phyloP scores from a whole-genome alignment of 805 yeast genomes.

The Candida sakaeoensis region DNA sequence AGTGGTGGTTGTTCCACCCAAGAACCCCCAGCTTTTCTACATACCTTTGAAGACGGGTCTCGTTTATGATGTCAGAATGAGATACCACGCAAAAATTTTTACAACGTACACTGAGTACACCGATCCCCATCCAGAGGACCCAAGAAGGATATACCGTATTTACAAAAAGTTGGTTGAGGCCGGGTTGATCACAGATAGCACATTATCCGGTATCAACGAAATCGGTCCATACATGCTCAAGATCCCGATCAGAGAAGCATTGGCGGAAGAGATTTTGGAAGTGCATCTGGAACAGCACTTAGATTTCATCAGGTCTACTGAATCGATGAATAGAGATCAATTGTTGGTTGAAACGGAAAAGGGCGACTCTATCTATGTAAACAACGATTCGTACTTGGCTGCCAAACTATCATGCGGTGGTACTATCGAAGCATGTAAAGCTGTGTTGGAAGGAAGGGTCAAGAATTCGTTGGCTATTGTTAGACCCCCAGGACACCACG shows the following conservation, averaged over 20 bases:
- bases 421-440: slow-evolving; percentile 91
- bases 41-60: slow-evolving; percentile 84
- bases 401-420: slow-evolving; percentile 97
- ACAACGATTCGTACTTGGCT: slow-evolving; percentile 81
- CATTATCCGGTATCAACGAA: slow-evolving; percentile 65
- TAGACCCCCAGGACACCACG: slow-evolving; percentile 99
- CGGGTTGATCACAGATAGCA: slow-evolving; percentile 79
- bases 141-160: slow-evolving; percentile 89
- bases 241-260: slow-evolving; percentile 87
- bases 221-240: slow-evolving; percentile 86
- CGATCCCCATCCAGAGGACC: slow-evolving; percentile 99
- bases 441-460: slow-evolving; percentile 89
- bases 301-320: slow-evolving; percentile 69
- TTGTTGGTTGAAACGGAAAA: slow-evolving; percentile 78
- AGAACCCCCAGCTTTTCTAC: slow-evolving; percentile 66
- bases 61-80: slow-evolving; percentile 94
- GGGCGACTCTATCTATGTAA: slow-evolving; percentile 93
- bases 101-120: slow-evolving; percentile 90
- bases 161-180: slow-evolving; percentile 93
- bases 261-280: slow-evolving; percentile 74
- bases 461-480: slow-evolving; percentile 92
- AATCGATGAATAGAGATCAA: slow-evolving; percentile 70
- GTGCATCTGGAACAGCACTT: slow-evolving; percentile 86
- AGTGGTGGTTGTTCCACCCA: slow-evolving; percentile 49
- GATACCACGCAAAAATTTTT: slow-evolving; percentile 93